A percentile compares a stretch with the other conserved stretches of the same genome.
phyloP scores from a whole-genome alignment of 225 moss, liverwort and hornwort genomes.

The Physcomitrium patens region DNA sequence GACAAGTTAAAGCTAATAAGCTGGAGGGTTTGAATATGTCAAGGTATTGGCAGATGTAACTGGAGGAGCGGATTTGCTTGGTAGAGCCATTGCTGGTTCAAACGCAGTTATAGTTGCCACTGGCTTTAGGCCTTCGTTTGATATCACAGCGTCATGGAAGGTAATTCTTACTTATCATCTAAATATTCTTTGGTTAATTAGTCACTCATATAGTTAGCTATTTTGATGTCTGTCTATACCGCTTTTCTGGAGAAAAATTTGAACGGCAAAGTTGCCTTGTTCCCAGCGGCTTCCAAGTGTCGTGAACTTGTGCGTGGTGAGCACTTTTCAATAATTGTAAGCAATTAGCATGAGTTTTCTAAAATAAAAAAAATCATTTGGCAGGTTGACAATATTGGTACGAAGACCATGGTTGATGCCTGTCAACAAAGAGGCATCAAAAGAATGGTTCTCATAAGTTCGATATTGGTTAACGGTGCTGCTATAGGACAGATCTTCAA shows the following conservation, averaged over 20 bases:
- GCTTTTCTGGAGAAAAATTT: not conserved
- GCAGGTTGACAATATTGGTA: conserved; percentile 82
- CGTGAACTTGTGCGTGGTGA: not conserved
- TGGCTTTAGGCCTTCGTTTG: conserved; percentile 80
- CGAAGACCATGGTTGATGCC: conserved; percentile 78
- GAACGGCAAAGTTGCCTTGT: not conserved
- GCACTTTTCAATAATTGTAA: not conserved
- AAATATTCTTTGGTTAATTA: not conserved
- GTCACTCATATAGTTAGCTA: not conserved
- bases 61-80: conserved; percentile 64
- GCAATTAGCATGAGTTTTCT: not conserved
- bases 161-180: conserved; percentile 27
- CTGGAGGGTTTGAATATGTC: conserved; percentile 24
- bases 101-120: conserved; percentile 75
- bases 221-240: not conserved
- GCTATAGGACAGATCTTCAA: conserved; percentile 79
- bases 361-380: not conserved
- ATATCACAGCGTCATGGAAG: conserved; percentile 88
- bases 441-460: conserved; percentile 78
- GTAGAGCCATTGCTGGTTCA: conserved; percentile 67
- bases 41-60: conserved; percentile 84
- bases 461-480: conserved; percentile 73
- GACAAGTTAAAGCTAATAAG: conserved; percentile 2
- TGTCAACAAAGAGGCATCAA: conserved; percentile 56
- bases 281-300: not conserved